Percentiles rank a stretch among this genome's conserved stretches.
These are phyloP conservation scores for Plasmodium malariae DNA, from an alignment of 169 alveolate genomes.

Conservation along the genomic window DNA sequence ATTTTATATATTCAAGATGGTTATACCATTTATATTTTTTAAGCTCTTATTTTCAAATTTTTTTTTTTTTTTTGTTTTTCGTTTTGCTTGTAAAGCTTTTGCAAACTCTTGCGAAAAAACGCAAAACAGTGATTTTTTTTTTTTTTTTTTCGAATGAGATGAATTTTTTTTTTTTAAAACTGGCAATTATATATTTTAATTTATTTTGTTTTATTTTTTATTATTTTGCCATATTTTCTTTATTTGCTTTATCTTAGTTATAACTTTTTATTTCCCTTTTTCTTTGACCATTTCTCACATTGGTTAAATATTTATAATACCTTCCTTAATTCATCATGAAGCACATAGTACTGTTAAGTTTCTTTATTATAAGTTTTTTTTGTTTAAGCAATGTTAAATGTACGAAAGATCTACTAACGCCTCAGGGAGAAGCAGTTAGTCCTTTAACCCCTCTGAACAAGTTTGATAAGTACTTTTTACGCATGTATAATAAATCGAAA, in stretches of 20 bases:
- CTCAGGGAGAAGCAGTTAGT: background rate
- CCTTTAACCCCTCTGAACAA: slow-evolving; percentile 55
- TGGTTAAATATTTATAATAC: too few species aligned
- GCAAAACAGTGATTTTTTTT: slow-evolving; percentile 16
- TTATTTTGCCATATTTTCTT: too few species aligned
- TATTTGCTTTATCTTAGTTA: slow-evolving; percentile 1
- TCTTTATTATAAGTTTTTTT: slow-evolving; percentile 17
- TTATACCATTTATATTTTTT: background rate
- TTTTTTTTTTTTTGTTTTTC: background rate
- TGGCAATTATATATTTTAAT: too few species aligned
- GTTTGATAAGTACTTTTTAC: slow-evolving; percentile 53
- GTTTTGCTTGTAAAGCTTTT: slow-evolving; percentile 2
- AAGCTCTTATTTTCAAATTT: background rate
- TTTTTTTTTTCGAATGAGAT: too few species aligned
- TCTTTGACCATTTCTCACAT: background rate
- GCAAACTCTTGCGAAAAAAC: background rate
- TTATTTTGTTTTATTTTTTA: too few species aligned
- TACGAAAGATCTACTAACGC: slow-evolving; percentile 3
- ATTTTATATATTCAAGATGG: too few species aligned
- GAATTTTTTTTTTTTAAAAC: too few species aligned
- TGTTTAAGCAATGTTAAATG: slow-evolving; percentile 12
- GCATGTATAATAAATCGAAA: slow-evolving; percentile 20
- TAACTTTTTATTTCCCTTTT: background rate
- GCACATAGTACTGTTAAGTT: slow-evolving; percentile 10
- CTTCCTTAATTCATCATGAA: slow-evolving; percentile 43